Percentiles rank a stretch among this genome's conserved stretches.
Conservation (phyloP, 1,284 basidiomycete genomes). For the Trichosporon coremiiforme region DNA sequence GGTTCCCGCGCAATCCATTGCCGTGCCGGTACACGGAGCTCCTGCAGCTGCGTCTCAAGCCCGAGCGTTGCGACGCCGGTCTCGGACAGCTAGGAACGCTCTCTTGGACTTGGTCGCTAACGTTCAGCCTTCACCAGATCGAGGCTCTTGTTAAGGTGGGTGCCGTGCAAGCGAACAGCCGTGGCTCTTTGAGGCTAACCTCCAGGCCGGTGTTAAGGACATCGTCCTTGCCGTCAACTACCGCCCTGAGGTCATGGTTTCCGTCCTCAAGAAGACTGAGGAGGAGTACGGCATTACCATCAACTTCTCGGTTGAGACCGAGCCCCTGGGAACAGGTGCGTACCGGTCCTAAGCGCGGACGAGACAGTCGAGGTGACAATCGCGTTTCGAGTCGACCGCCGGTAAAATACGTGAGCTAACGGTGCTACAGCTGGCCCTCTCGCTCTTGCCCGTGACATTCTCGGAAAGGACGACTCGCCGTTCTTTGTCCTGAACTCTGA, state of each 20-base stretch:
- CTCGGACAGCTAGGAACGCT: neutral
- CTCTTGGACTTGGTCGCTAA: neutral
- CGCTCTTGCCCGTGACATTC: conserved; percentile 60
- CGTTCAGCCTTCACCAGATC: conserved; percentile 59
- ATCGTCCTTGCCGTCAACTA: conserved; percentile 63
- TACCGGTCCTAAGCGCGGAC: neutral
- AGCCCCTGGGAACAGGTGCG: conserved; percentile 61
- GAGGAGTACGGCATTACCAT: conserved; percentile 62
- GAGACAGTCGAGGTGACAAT: neutral
- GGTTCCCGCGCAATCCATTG: neutral
- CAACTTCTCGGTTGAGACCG: conserved; percentile 61
- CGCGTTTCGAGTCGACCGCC: too few species aligned
- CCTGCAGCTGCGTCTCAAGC: neutral
- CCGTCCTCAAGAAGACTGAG: conserved; percentile 61
- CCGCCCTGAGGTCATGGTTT: conserved; percentile 62
- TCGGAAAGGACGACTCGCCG: conserved; percentile 61
- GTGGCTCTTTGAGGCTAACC: conserved; percentile 17
- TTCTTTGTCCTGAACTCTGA: conserved; percentile 64
- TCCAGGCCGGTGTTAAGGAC: conserved; percentile 61
- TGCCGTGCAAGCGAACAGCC: neutral
- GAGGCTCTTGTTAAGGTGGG: conserved; percentile 61
- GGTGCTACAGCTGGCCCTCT: conserved; percentile 58
- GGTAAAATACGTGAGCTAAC: neutral
- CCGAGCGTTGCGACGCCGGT: neutral
- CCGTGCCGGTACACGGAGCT: conserved; percentile 2